phyloP scores from a whole-genome alignment of 192 early-diverging fungal genomes.

The Coemansia sp. region DNA sequence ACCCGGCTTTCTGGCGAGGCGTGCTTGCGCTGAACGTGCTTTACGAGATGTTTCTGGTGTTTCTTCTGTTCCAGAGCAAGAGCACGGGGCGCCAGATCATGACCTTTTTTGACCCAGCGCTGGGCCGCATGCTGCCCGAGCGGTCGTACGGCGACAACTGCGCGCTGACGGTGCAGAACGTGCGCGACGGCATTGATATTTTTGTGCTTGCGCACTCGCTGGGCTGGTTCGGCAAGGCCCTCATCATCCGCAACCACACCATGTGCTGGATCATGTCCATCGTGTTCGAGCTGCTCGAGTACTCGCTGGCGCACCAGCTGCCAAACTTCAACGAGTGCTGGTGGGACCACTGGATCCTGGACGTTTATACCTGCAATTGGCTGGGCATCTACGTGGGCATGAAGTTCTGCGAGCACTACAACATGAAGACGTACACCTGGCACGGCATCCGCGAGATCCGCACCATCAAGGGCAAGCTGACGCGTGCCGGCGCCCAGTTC shows the following conservation, averaged over 20 bases:
- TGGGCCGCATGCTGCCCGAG: constrained; percentile 86
- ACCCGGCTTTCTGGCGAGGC: constrained; percentile 89
- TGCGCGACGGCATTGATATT: constrained; percentile 85
- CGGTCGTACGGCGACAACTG: constrained; percentile 90
- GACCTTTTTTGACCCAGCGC: constrained; percentile 71
- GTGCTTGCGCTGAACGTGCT: constrained; percentile 81
- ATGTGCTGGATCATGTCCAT: constrained; percentile 96
- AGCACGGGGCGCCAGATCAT: constrained; percentile 78
- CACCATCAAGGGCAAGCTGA: constrained; percentile 81
- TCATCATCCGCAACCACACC: constrained; percentile 91
- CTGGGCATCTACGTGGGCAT: constrained; percentile 89
- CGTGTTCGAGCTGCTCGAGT: constrained; percentile 94
- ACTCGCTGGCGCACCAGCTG: constrained; percentile 91
- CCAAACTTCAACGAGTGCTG: constrained; percentile 98
- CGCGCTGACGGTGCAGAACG: constrained; percentile 70
- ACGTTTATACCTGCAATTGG: constrained; percentile 94
- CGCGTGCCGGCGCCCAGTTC: constrained; percentile 86
- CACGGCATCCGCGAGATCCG: constrained; percentile 84
- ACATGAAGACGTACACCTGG: constrained; percentile 96
- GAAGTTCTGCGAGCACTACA: constrained; percentile 96
- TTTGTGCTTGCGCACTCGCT: constrained; percentile 91
- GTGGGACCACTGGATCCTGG: constrained; percentile 99
- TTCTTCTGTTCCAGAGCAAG: constrained; percentile 92
- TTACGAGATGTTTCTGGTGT: constrained; percentile 88
- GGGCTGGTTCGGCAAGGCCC: constrained; percentile 92